Conservation (phyloP, 495 filamentous ascomycete species). For the Letharia lupina region DNA sequence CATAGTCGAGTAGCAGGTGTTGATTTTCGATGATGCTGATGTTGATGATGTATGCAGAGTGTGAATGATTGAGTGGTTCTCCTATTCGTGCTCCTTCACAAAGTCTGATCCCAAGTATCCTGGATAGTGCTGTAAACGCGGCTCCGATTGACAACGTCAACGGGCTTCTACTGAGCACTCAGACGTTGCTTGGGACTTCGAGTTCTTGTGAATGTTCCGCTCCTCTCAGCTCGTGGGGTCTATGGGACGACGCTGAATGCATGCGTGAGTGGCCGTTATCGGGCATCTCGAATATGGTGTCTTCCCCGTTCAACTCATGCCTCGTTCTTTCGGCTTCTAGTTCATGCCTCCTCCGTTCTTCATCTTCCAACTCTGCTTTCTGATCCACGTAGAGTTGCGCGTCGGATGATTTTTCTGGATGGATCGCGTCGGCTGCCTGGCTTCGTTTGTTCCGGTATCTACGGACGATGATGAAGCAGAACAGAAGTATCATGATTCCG, state of each 20-base stretch:
- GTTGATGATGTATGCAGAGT: too few species aligned
- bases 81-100: too few species aligned
- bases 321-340: not conserved
- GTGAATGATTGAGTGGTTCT: too few species aligned
- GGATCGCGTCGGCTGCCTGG: not conserved
- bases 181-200: not conserved
- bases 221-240: not conserved
- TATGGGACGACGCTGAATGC: not conserved
- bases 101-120: too few species aligned
- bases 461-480: not conserved
- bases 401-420: not conserved
- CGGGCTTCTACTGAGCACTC: too few species aligned
- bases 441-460: not conserved
- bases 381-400: conserved; percentile 6
- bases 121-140: too few species aligned
- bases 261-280: not conserved
- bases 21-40: too few species aligned
- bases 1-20: too few species aligned
- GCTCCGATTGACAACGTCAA: too few species aligned
- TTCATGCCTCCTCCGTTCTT: not conserved
- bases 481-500: not conserved
- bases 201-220: not conserved
- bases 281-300: not conserved
- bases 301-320: not conserved
- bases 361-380: conserved; percentile 8